Percentiles rank a stretch among this genome's conserved stretches.
phyloP scores from a whole-genome alignment of 1,139 yeast species.

The Yamadazyma buinensis region DNA sequence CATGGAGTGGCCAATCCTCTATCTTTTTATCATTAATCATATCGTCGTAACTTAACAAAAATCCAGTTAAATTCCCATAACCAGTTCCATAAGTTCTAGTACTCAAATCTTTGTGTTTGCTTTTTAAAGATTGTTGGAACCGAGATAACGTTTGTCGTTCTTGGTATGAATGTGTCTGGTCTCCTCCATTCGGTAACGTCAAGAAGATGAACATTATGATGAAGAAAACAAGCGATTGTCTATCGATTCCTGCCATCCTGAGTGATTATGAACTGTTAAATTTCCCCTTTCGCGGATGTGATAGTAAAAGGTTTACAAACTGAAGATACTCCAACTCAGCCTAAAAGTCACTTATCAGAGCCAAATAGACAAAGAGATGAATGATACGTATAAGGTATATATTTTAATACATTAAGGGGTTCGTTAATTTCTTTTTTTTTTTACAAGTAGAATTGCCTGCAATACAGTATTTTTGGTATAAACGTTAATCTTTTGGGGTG shows the following conservation, averaged over 20 bases:
- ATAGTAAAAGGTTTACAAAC: too few species aligned
- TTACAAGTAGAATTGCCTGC: slow-evolving; percentile 4
- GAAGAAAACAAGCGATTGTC: slow-evolving; percentile 36
- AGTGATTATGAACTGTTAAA: too few species aligned
- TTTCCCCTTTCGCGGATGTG: too few species aligned
- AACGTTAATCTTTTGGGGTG: too few species aligned
- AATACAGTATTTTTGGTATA: slow-evolving; percentile 2
- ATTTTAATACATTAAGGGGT: slow-evolving; percentile 2
- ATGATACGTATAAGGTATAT: slow-evolving; percentile 1
- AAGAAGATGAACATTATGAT: slow-evolving; percentile 36
- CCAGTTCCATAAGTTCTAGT: slow-evolving; percentile 48
- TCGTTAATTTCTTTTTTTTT: not conserved
- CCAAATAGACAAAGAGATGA: too few species aligned
- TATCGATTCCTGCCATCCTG: slow-evolving; percentile 33
- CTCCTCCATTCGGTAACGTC: slow-evolving; percentile 27
- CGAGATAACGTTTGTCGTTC: slow-evolving; percentile 25
- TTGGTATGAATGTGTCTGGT: slow-evolving; percentile 27
- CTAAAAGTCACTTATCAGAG: too few species aligned
- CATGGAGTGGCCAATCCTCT: slow-evolving; percentile 57
- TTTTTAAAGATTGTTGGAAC: slow-evolving; percentile 30
- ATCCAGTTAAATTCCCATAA: slow-evolving; percentile 74
- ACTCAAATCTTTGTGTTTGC: slow-evolving; percentile 28
- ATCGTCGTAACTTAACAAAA: slow-evolving; percentile 59
- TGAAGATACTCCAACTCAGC: too few species aligned
- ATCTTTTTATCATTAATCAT: slow-evolving; percentile 36